These are phyloP conservation scores for Hypericum androsaemum DNA, from an alignment of 345 rosid genomes.

Conservation along the genomic window DNA sequence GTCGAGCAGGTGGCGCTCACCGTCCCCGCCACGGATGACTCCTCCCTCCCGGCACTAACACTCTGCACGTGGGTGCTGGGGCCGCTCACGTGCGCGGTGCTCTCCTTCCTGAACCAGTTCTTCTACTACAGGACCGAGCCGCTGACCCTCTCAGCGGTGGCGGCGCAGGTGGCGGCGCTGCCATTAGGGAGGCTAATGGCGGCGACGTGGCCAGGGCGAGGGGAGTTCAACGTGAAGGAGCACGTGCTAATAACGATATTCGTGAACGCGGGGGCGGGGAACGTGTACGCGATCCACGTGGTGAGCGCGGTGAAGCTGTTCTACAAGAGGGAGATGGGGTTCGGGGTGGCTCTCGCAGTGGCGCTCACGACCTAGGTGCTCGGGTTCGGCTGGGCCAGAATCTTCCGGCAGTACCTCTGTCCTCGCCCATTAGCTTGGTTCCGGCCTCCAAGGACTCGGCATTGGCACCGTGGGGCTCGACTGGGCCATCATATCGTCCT, in stretches of 20 bases:
- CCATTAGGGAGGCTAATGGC: constrained; percentile 67
- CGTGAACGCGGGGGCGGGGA: constrained; percentile 63
- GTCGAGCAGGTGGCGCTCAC: constrained; percentile 64
- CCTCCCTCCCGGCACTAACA: no score
- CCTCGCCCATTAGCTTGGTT: constrained; percentile 54
- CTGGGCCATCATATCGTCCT: no score
- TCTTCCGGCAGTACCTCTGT: constrained; percentile 52
- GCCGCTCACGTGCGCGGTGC: no score
- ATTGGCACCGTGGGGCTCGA: no score
- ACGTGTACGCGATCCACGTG: constrained; percentile 53
- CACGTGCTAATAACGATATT: constrained; percentile 64
- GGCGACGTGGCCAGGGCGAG: constrained; percentile 36
- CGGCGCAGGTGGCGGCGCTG: constrained; percentile 57
- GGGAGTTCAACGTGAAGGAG: constrained; percentile 57
- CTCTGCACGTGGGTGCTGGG: no score
- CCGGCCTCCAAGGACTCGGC: no score
- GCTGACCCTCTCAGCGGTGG: no score
- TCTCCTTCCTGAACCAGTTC: constrained; percentile 72
- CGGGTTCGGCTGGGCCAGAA: constrained; percentile 70
- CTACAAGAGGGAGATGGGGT: constrained; percentile 36
- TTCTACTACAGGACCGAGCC: constrained; percentile 69
- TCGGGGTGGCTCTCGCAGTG: no score
- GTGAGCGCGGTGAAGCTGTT: constrained; percentile 47
- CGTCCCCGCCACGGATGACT: no score
- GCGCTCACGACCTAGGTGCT: constrained; percentile 53